A percentile compares a stretch with the other conserved stretches of the same genome.
Conservation (phyloP, 805 yeast genomes). For the Candida arabinofermentans region DNA sequence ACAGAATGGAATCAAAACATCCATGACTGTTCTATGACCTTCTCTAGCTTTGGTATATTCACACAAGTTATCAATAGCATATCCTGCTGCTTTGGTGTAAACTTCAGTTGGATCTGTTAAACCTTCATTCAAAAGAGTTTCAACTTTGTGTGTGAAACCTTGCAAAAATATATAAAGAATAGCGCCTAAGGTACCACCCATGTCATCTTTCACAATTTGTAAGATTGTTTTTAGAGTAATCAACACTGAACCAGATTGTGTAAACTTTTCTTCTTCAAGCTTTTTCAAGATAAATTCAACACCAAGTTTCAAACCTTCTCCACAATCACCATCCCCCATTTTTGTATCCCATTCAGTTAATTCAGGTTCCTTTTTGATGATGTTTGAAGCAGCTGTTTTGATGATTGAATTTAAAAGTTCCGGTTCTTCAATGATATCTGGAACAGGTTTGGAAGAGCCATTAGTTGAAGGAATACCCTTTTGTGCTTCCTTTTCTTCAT, state of each 20-base stretch:
- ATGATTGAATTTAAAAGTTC: constrained; percentile 13
- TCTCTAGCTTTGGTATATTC: constrained; percentile 35
- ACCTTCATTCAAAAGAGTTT: constrained; percentile 20
- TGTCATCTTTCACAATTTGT: constrained; percentile 30
- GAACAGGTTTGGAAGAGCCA: too few species aligned
- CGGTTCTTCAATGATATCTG: constrained; percentile 22
- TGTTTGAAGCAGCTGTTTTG: constrained; percentile 26
- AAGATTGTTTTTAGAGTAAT: constrained; percentile 24
- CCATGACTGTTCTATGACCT: constrained; percentile 39
- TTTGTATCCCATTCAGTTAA: constrained; percentile 39
- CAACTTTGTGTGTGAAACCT: constrained; percentile 21
- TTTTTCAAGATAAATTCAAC: constrained; percentile 28
- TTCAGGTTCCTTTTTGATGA: constrained; percentile 32
- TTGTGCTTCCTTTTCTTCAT: constrained; percentile 9
- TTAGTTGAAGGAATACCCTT: neutral
- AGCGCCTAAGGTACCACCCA: constrained; percentile 40
- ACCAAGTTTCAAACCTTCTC: constrained; percentile 34
- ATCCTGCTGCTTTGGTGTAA: constrained; percentile 22
- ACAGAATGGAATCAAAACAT: constrained; percentile 36
- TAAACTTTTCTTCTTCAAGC: constrained; percentile 21
- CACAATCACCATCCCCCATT: constrained; percentile 44
- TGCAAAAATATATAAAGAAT: constrained; percentile 32
- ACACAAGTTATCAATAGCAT: constrained; percentile 29
- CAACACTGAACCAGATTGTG: constrained; percentile 25
- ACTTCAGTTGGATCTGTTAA: constrained; percentile 7